A percentile compares a stretch with the other conserved stretches of the same genome.
Conservation (phyloP, 192 early-diverging fungal genomes). For the Coemansia sp. region DNA sequence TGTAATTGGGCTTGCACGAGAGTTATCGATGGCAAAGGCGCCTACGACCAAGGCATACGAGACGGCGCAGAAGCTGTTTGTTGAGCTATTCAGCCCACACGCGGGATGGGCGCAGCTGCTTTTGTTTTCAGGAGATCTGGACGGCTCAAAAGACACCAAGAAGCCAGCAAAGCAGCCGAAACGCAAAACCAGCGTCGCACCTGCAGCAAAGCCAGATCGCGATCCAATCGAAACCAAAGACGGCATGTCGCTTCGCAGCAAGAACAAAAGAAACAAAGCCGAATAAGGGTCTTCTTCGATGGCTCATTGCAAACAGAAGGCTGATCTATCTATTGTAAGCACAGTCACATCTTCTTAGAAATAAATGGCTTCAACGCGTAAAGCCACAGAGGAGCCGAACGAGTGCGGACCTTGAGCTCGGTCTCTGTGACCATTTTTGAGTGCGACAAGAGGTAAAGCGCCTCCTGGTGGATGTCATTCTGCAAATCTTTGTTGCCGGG, state of each 20-base stretch:
- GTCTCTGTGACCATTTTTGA: conserved; percentile 34
- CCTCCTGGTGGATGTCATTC: conserved; percentile 57
- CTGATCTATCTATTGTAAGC: no score
- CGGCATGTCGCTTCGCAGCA: conserved; percentile 1
- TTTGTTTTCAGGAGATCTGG: conserved; percentile 58
- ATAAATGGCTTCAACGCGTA: conserved; percentile 47
- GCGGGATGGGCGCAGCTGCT: conserved; percentile 82
- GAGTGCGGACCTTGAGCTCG: conserved; percentile 26
- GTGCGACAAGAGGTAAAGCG: conserved; percentile 28
- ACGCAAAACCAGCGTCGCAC: conserved; percentile 13
- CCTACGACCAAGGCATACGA: conserved; percentile 71
- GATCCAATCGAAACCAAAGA: neutral
- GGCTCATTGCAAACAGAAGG: no score
- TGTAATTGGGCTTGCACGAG: conserved; percentile 18
- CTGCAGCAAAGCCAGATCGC: neutral
- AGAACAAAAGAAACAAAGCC: neutral
- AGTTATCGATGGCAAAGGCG: conserved; percentile 58
- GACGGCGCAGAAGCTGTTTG: conserved; percentile 70
- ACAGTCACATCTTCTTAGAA: conserved; percentile 43
- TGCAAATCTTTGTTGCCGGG: conserved; percentile 67
- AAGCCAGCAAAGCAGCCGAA: conserved; percentile 19
- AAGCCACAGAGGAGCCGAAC: conserved; percentile 47
- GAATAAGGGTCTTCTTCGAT: neutral
- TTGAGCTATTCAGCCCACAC: conserved; percentile 75
- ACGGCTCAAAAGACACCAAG: conserved; percentile 5